Evolutionary conservation across 2,329 filamentous ascomycete species (phyloP).

Genomic region (Peltaster fructicola): DNA sequence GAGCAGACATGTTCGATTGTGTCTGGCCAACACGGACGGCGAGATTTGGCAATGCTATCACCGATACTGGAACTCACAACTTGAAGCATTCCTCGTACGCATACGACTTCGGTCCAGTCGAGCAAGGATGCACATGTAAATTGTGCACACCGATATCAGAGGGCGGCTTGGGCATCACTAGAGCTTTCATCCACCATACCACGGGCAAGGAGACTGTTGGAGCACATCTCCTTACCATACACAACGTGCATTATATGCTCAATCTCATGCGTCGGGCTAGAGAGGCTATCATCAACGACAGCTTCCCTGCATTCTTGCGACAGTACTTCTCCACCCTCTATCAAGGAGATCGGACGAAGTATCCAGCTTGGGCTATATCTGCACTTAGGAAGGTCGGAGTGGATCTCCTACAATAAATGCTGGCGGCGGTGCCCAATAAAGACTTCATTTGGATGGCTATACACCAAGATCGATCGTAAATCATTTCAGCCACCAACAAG

Average conservation of each 20-base stretch:
- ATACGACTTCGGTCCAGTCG: slow-evolving; percentile 66
- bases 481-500: neutral
- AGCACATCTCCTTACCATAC: slow-evolving; percentile 70
- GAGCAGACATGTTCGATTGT: slow-evolving; percentile 98
- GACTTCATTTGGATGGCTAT: no score
- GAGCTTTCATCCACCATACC: slow-evolving; percentile 82
- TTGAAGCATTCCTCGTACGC: slow-evolving; percentile 60
- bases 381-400: slow-evolving; percentile 67
- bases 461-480: no score
- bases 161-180: slow-evolving; percentile 63
- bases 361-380: slow-evolving; percentile 70
- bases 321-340: slow-evolving; percentile 66
- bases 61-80: slow-evolving; percentile 64
- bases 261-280: slow-evolving; percentile 61
- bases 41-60: slow-evolving; percentile 88
- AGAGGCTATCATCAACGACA: slow-evolving; percentile 33
- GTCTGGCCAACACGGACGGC: slow-evolving; percentile 96
- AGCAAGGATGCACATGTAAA: slow-evolving; percentile 63
- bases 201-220: slow-evolving; percentile 88
- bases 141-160: slow-evolving; percentile 49
- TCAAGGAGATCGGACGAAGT: slow-evolving; percentile 40
- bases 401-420: no score
- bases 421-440: no score
- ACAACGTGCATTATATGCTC: slow-evolving; percentile 89
- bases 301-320: slow-evolving; percentile 60